Percentiles rank a stretch among this genome's conserved stretches.
Evolutionary conservation across 352 stramenopile species (phyloP).

Genomic region (Phytopythium sindhum): DNA sequence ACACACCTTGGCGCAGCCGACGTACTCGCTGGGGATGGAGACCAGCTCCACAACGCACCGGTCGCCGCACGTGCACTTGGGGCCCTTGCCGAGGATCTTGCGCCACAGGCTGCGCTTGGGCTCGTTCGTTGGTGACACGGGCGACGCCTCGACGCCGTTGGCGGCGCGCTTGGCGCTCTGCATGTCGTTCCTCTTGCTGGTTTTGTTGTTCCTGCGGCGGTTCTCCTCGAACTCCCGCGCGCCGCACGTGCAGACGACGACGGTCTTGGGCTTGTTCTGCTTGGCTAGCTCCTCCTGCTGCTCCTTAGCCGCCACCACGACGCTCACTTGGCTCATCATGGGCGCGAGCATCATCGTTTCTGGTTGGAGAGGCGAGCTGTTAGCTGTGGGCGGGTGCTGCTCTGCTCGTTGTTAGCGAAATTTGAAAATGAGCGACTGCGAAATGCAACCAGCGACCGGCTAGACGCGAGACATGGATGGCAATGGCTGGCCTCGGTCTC

Average conservation of each 20-base stretch:
- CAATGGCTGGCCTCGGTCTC: not conserved
- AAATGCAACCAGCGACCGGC: not conserved
- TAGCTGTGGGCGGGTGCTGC: not conserved
- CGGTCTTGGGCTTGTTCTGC: conserved; percentile 4
- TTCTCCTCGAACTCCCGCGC: conserved; percentile 28
- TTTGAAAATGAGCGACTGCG: not conserved
- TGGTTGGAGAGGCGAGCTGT: not conserved
- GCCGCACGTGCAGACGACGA: conserved; percentile 26
- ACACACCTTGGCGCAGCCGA: conserved; percentile 33
- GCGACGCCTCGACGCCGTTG: conserved; percentile 7
- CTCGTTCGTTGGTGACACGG: conserved; percentile 10
- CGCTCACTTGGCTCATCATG: not conserved
- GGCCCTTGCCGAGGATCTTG: conserved; percentile 48
- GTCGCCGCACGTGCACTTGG: conserved; percentile 45
- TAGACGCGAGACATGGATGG: not conserved
- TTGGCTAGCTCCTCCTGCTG: not conserved
- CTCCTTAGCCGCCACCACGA: not conserved
- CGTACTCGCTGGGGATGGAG: conserved; percentile 42
- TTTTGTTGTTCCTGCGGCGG: conserved; percentile 5
- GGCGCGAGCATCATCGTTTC: not conserved
- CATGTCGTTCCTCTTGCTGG: conserved; percentile 10
- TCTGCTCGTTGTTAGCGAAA: not conserved
- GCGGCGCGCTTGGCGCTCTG: conserved; percentile 21
- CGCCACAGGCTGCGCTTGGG: conserved; percentile 54
- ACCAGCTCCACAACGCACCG: conserved; percentile 19